These are phyloP conservation scores for Linanthus parryae DNA, from an alignment of 148 eudicot genomes.

Conservation along the genomic window DNA sequence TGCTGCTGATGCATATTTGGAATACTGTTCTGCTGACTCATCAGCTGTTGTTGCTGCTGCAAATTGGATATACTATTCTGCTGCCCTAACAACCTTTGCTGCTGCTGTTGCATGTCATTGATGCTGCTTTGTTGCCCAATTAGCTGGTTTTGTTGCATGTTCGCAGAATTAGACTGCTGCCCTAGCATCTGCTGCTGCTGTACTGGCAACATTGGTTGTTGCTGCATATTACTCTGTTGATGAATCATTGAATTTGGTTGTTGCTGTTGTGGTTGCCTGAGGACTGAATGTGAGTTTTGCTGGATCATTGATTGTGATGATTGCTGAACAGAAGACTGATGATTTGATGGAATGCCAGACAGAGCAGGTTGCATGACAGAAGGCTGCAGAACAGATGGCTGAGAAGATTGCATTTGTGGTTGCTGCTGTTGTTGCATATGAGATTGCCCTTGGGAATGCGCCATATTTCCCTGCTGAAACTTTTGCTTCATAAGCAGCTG, in stretches of 20 bases:
- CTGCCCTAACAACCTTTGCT: constrained; percentile 55
- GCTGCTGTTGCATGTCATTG: constrained; percentile 65
- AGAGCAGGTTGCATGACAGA: constrained; percentile 62
- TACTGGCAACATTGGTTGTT: constrained; percentile 39
- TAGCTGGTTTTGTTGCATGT: constrained; percentile 53
- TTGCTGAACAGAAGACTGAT: constrained; percentile 61
- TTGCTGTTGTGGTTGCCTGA: constrained; percentile 46
- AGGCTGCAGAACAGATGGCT: constrained; percentile 75
- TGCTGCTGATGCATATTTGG: constrained; percentile 66
- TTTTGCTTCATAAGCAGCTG: constrained; percentile 59
- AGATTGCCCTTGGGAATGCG: constrained; percentile 46
- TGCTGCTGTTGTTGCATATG: constrained; percentile 54
- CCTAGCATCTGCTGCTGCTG: constrained; percentile 29
- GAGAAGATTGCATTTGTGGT: constrained; percentile 54
- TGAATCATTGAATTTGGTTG: constrained; percentile 30
- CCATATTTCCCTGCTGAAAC: constrained; percentile 48
- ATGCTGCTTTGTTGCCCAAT: constrained; percentile 62
- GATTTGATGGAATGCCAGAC: constrained; percentile 62
- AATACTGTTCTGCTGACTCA: constrained; percentile 33
- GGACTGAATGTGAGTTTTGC: constrained; percentile 54
- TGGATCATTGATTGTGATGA: constrained; percentile 65
- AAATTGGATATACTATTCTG: constrained; percentile 51
- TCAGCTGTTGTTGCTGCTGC: constrained; percentile 57
- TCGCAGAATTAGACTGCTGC: constrained; percentile 46
- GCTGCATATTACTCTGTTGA: constrained; percentile 50